phyloP scores from a whole-genome alignment of 768 basidiomycete species.

The Mycena alexandri region DNA sequence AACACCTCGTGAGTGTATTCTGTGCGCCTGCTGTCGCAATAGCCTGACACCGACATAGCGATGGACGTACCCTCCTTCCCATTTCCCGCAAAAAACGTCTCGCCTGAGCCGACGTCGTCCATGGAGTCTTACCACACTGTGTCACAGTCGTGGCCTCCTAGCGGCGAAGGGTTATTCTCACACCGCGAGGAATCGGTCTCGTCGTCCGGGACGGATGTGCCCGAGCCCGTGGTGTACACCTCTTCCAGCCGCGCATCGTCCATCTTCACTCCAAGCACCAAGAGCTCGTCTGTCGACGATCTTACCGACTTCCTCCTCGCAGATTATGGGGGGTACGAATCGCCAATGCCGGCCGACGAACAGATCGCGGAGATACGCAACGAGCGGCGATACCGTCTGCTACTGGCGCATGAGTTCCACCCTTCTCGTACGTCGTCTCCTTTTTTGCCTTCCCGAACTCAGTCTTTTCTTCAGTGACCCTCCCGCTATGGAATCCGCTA shows the following conservation, averaged over 20 bases:
- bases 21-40: background rate
- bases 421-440: constrained; percentile 64
- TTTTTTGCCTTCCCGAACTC: constrained; percentile 6
- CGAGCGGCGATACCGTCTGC: constrained; percentile 77
- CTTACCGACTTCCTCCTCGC: constrained; percentile 38
- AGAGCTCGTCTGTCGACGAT: constrained; percentile 36
- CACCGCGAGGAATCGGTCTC: constrained; percentile 53
- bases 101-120: constrained; percentile 30
- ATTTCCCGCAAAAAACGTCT: constrained; percentile 7
- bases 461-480: constrained; percentile 56
- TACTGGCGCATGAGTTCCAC: constrained; percentile 78
- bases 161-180: constrained; percentile 15
- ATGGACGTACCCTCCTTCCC: constrained; percentile 33
- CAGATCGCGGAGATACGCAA: constrained; percentile 58
- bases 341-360: constrained; percentile 54
- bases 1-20: constrained; percentile 40
- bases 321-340: constrained; percentile 52
- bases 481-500: constrained; percentile 80
- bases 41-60: constrained; percentile 5
- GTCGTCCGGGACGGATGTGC: constrained; percentile 47
- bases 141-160: constrained; percentile 31
- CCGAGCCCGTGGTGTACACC: constrained; percentile 56
- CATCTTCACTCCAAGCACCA: constrained; percentile 44
- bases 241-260: constrained; percentile 53
- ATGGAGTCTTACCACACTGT: constrained; percentile 44